Conservation (phyloP, 2,329 filamentous ascomycete species). For the Raffaelea albimanens region DNA sequence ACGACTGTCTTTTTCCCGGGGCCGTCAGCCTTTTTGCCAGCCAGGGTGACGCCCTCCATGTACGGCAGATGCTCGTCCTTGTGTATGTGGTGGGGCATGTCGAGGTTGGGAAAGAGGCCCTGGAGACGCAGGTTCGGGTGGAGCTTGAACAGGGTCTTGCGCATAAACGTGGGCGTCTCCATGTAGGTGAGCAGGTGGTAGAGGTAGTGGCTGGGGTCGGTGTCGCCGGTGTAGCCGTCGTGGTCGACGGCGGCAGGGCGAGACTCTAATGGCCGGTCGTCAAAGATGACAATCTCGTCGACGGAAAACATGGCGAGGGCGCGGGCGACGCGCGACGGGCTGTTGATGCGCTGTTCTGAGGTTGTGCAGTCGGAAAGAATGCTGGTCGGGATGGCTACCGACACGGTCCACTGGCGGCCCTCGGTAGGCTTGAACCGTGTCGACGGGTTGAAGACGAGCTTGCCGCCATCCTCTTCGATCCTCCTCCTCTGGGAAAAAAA, state of each 20-base stretch:
- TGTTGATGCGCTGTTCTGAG: conserved; percentile 64
- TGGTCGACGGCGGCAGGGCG: conserved; percentile 39
- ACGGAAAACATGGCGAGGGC: conserved; percentile 75
- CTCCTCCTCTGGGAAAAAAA: conserved; percentile 45
- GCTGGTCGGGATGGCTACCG: conserved; percentile 69
- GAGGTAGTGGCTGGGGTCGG: conserved; percentile 72
- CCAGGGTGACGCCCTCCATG: conserved; percentile 63
- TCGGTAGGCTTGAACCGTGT: conserved; percentile 57
- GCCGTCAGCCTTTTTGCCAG: conserved; percentile 31
- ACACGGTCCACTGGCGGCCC: conserved; percentile 64
- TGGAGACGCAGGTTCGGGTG: conserved; percentile 70
- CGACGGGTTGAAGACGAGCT: conserved; percentile 53
- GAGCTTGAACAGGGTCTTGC: conserved; percentile 63
- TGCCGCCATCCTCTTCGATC: conserved; percentile 21
- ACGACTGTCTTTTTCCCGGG: conserved; percentile 35
- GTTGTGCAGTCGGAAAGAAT: conserved; percentile 61
- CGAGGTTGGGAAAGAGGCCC: conserved; percentile 64
- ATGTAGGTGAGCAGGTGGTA: conserved; percentile 71
- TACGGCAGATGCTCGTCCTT: conserved; percentile 70
- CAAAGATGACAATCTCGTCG: conserved; percentile 75
- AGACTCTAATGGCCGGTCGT: conserved; percentile 49
- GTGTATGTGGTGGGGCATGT: conserved; percentile 77
- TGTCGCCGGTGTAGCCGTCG: conserved; percentile 54
- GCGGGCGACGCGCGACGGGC: conserved; percentile 68
- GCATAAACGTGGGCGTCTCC: conserved; percentile 75